Evolutionary conservation across 805 yeast species (phyloP), one percentile per base, ranked within the genome.

Genomic region (Yamadazyma sp.): DNA sequence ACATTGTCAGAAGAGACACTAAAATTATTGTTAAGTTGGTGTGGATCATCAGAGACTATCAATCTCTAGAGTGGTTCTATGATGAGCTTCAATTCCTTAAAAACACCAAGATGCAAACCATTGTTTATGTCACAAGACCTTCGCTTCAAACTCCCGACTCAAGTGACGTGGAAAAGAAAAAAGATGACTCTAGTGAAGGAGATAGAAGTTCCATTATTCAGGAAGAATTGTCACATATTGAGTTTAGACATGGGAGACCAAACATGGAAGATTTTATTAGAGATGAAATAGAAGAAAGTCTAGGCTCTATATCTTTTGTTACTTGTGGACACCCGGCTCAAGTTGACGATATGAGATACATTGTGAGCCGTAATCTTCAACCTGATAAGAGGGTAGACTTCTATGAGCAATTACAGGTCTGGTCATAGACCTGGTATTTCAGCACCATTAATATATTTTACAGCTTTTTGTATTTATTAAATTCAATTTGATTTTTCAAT

Each of bases 351-450:
- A 47, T 79, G 14, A 70, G 91, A 52, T 53, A 62, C 26, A 54
- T 71, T 3, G 72, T 80, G 3, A 64, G 73, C 0, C 46, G 62
- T 28, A 54, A 71, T 39, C 54, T 78, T 35, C 59, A 65, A 22
- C 41, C 50, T 13, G 55, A 68, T 11, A 64, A 71, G 33, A 70
- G 84, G 29, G 73, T 84, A 13, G 90, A 82, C 44, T 80, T 80
- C 50, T 80, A 69, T 52, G 95, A 87, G 54, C 90, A 84, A 52
- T 70, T 82, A 33, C 88, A 83, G 60, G 68, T 73, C 10, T 85
- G 95, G 95, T 64, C 71, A n/a, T n/a, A n/a, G n/a, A n/a, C n/a
- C n/a, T n/a, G n/a, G n/a, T n/a, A n/a, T n/a, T n/a, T n/a, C n/a
- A n/a, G n/a, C n/a, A n/a, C n/a, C n/a, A n/a, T n/a, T n/a, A 4